These are phyloP conservation scores for Smallanthus sonchifolius DNA, from an alignment of 129 eudicot genomes.

Conservation along the genomic window DNA sequence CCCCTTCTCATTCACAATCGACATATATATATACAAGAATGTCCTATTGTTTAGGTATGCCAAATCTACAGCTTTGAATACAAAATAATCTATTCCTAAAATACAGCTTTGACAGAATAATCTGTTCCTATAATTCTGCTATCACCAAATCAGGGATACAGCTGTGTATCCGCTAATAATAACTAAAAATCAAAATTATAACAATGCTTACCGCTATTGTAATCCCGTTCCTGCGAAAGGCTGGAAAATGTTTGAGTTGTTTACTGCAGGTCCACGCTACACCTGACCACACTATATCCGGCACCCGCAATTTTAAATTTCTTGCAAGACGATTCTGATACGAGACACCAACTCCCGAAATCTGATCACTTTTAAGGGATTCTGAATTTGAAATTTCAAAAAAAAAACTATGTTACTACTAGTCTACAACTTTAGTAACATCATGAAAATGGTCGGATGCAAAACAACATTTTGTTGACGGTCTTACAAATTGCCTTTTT, in stretches of 20 bases:
- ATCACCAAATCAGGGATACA: too few species aligned
- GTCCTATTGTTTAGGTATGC: too few species aligned
- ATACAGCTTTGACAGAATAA: too few species aligned
- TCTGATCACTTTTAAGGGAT: conserved; percentile 51
- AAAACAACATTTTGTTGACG: not conserved
- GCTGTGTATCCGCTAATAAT: too few species aligned
- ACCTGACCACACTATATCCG: conserved; percentile 90
- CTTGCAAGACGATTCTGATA: conserved; percentile 61
- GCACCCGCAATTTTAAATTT: conserved; percentile 44
- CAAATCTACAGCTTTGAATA: too few species aligned
- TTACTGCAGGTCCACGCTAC: conserved; percentile 83
- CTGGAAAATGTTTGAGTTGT: conserved; percentile 87
- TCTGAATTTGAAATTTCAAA: conserved; percentile 29
- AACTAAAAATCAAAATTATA: not conserved
- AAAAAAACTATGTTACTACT: not conserved
- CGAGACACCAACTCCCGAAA: conserved; percentile 31
- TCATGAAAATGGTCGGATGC: not conserved
- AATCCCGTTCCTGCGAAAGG: conserved; percentile 75
- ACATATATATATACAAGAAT: too few species aligned
- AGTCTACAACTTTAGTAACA: not conserved
- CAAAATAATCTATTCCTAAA: too few species aligned
- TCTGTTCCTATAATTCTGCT: too few species aligned
- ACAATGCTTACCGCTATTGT: conserved; percentile 63
- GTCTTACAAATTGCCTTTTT: not conserved
- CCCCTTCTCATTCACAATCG: too few species aligned